A percentile compares a stretch with the other conserved stretches of the same genome.
Evolutionary conservation across 805 yeast genomes (phyloP).

Genomic region (Zygoascus flipseniorum): DNA sequence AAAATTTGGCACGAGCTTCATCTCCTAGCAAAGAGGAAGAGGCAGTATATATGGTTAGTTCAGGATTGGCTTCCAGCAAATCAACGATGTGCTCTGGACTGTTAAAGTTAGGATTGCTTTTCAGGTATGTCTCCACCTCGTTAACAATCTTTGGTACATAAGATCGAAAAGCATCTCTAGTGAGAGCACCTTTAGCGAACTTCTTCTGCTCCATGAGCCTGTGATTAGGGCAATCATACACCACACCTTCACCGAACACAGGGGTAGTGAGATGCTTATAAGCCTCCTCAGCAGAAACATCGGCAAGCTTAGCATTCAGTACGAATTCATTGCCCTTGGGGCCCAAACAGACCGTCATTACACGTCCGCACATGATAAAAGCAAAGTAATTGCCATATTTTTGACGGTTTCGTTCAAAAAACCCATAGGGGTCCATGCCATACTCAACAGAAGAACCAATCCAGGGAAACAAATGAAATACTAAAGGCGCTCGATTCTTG

Average conservation of each 20-base stretch:
- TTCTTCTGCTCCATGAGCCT: slow-evolving; percentile 97
- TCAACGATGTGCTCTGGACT: slow-evolving; percentile 26
- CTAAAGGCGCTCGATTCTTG: slow-evolving; percentile 78
- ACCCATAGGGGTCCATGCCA: slow-evolving; percentile 90
- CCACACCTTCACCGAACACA: slow-evolving; percentile 94
- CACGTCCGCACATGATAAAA: slow-evolving; percentile 78
- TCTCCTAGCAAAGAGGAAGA: slow-evolving; percentile 86
- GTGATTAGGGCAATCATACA: slow-evolving; percentile 91
- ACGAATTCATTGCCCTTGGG: slow-evolving; percentile 98
- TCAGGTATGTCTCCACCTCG: slow-evolving; percentile 65
- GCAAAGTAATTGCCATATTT: slow-evolving; percentile 92
- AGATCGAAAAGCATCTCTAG: slow-evolving; percentile 69
- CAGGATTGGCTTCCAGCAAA: slow-evolving; percentile 83
- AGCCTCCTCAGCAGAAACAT: slow-evolving; percentile 94
- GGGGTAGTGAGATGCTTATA: slow-evolving; percentile 98
- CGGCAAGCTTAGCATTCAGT: slow-evolving; percentile 78
- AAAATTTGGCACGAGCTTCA: slow-evolving; percentile 78
- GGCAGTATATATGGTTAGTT: slow-evolving; percentile 93
- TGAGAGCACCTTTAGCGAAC: slow-evolving; percentile 84
- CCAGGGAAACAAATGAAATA: slow-evolving; percentile 92
- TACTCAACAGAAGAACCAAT: slow-evolving; percentile 82
- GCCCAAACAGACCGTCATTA: slow-evolving; percentile 92
- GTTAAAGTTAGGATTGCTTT: slow-evolving; percentile 40
- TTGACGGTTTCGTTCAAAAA: slow-evolving; percentile 67
- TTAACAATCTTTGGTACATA: slow-evolving; percentile 85